Base-by-base conservation (phyloP, 495 filamentous ascomycete genomes). In the Penicillium cinerascens region DNA sequence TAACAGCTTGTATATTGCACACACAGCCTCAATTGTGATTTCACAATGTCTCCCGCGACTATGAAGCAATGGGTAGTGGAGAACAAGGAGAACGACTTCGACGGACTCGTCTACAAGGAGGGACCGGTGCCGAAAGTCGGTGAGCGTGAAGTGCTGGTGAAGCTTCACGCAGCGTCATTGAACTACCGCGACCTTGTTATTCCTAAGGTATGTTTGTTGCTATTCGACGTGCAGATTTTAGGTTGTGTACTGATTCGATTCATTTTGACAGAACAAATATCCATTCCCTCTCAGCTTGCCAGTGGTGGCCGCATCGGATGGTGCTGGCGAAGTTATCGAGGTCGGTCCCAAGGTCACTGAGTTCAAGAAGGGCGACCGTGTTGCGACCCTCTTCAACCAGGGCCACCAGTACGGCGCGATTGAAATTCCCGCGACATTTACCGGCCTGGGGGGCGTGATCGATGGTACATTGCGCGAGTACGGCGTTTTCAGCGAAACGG, bases 161-260 rank as follows among this genome's bases (percentile, higher is more conserved):
- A 85, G 69, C 72, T 92, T 13, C 75, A 84, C 49, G 88, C 80
- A 18, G 86, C 82, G 1, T 91, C 90, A 2, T 74, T 95, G 48
- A 95, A 95, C 67, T 95, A 87, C 70, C 82, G 90, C 47, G 90
- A 93, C 60, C 70, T 92, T 44, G 79, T 87, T 54, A 91, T 95
- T 56, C 81, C 87, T 5, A 78, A 78, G 75, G 84, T 82, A 55
- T 46, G 43, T 10, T 1, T 46, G 43, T 10, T 1, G 6, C 11
- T 16, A 13, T 1, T 2, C 22, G 27, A 2, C 16, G 16, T 3
- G 29, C 13, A 33, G 10, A 13, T 33, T 4, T 18, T 42, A 16
- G 17, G 6, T 38, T 44, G 7, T 17, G 15, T 41, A 21, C 7
- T 41, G 3, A 41, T n/a, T 33, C 5, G 6, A 13, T 13, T 13